Conservation (phyloP, 2,329 filamentous ascomycete species). For the Pyrenochaeta sp. region DNA sequence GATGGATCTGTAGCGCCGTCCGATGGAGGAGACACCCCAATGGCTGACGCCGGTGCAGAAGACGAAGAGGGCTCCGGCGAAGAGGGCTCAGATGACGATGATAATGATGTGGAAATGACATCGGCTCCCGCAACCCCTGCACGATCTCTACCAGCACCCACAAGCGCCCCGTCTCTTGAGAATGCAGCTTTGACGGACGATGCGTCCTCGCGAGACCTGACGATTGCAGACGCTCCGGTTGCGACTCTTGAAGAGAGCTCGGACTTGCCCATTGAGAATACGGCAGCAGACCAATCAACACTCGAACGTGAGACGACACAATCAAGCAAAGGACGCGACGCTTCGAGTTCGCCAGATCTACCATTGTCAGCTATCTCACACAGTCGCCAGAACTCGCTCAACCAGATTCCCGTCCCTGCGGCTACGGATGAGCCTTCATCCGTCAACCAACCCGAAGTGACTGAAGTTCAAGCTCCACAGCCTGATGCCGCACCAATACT, state of each 20-base stretch:
- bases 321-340: constrained; percentile 29
- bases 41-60: constrained; percentile 54
- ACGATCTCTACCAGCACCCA: constrained; percentile 24
- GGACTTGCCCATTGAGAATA: constrained; percentile 10
- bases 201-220: background rate
- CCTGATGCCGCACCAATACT: constrained; percentile 6
- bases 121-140: constrained; percentile 51
- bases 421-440: constrained; percentile 12
- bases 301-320: constrained; percentile 8
- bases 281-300: constrained; percentile 7
- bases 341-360: constrained; percentile 53
- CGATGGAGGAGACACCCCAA: constrained; percentile 48
- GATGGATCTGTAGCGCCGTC: constrained; percentile 48
- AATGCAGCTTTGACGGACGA: constrained; percentile 10
- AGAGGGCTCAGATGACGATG: constrained; percentile 55
- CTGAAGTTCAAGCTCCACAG: constrained; percentile 8
- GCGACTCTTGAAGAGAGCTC: constrained; percentile 11
- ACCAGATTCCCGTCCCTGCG: constrained; percentile 31
- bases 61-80: constrained; percentile 57
- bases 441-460: constrained; percentile 9
- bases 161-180: constrained; percentile 21
- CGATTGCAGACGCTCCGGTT: constrained; percentile 2
- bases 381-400: constrained; percentile 48
- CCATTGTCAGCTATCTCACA: constrained; percentile 49
- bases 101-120: constrained; percentile 56